These are phyloP conservation scores for Saccharomyces eubayanus DNA, from an alignment of 805 yeast genomes.

Conservation along the genomic window DNA sequence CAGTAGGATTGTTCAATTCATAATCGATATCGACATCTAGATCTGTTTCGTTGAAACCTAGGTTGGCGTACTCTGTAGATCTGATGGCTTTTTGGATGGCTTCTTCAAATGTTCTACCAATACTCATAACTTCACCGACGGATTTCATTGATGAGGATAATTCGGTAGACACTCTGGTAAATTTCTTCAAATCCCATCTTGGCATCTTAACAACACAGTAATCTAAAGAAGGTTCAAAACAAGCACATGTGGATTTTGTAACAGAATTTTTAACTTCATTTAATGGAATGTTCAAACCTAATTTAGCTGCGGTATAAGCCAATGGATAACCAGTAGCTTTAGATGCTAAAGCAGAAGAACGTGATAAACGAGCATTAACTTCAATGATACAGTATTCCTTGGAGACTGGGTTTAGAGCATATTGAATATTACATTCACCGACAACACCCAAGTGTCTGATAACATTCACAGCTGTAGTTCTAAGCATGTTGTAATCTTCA, in stretches of 20 bases:
- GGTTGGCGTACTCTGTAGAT: conserved; percentile 82
- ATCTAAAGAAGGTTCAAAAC: conserved; percentile 95
- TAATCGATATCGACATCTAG: conserved; percentile 87
- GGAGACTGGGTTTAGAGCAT: conserved; percentile 87
- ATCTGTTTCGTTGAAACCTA: conserved; percentile 84
- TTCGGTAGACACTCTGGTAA: conserved; percentile 81
- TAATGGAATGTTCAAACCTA: conserved; percentile 86
- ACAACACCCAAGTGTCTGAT: conserved; percentile 97
- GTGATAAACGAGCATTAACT: conserved; percentile 93
- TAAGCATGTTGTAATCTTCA: conserved; percentile 94
- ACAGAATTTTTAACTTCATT: conserved; percentile 89
- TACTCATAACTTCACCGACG: conserved; percentile 97
- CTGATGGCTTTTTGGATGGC: conserved; percentile 96
- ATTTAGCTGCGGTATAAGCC: conserved; percentile 95
- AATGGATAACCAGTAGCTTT: conserved; percentile 98
- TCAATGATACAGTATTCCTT: conserved; percentile 95
- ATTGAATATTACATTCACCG: conserved; percentile 98
- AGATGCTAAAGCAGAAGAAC: conserved; percentile 98
- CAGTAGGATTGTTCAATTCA: conserved; percentile 95
- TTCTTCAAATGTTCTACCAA: conserved; percentile 95
- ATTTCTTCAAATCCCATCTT: conserved; percentile 96
- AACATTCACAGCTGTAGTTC: conserved; percentile 95
- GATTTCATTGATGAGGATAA: conserved; percentile 94
- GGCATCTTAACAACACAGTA: conserved; percentile 97
- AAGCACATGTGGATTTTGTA: conserved; percentile 87